A percentile compares a stretch with the other conserved stretches of the same genome.
Evolutionary conservation across 2,329 filamentous ascomycete species (phyloP).

Genomic region (Aspergillus sp.): DNA sequence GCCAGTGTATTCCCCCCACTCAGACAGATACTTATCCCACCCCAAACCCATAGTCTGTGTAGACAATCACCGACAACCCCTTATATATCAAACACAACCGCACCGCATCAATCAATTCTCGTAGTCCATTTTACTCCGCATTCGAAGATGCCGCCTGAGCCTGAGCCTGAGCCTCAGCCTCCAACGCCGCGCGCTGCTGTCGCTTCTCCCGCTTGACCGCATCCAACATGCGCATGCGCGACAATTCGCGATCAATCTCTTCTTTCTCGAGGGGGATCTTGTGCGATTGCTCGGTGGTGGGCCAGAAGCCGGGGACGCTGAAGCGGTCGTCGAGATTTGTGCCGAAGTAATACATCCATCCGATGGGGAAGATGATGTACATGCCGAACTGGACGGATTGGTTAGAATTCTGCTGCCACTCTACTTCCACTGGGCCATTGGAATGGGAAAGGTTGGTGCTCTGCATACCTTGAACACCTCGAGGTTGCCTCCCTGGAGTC

Average conservation of each 20-base stretch:
- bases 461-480: constrained; percentile 85
- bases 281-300: constrained; percentile 61
- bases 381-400: constrained; percentile 92
- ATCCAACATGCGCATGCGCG: constrained; percentile 62
- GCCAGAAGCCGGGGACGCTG: constrained; percentile 90
- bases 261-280: constrained; percentile 56
- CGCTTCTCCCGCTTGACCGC: constrained; percentile 52
- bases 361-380: constrained; percentile 98
- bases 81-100: constrained; percentile 15
- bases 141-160: constrained; percentile 11
- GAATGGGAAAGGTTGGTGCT: too few relatives aligned
- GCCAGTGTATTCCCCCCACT: background rate
- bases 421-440: too few relatives aligned
- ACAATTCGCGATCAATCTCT: constrained; percentile 74
- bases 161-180: constrained; percentile 17
- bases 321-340: constrained; percentile 96
- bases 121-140: constrained; percentile 18
- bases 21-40: too few relatives aligned
- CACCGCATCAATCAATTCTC: background rate
- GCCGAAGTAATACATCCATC: constrained; percentile 99
- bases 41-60: background rate
- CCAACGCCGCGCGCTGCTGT: constrained; percentile 38
- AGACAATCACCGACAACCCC: background rate
- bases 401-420: too few relatives aligned
- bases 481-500: constrained; percentile 81